These are phyloP conservation scores for Sclerotinia subarctica DNA, from an alignment of 2,329 filamentous ascomycete genomes.

Conservation along the genomic window DNA sequence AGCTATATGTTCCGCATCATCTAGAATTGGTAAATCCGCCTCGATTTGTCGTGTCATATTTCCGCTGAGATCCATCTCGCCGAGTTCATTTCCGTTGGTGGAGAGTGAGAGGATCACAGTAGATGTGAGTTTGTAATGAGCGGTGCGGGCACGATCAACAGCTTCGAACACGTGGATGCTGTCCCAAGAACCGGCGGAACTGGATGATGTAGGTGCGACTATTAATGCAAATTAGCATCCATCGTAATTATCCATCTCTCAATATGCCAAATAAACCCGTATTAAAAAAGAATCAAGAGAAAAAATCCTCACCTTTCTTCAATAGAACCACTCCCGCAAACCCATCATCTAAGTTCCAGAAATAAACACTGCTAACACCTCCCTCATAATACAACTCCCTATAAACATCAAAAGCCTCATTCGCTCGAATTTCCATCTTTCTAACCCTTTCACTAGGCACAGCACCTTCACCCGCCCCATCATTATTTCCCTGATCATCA, in stretches of 20 bases:
- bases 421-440: constrained; percentile 90
- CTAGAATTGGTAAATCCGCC: constrained; percentile 83
- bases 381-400: constrained; percentile 96
- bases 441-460: constrained; percentile 87
- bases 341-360: constrained; percentile 97
- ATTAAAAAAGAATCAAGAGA: background rate
- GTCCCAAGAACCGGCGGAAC: constrained; percentile 84
- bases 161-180: constrained; percentile 99
- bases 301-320: constrained; percentile 72
- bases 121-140: constrained; percentile 96
- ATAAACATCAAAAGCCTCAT: constrained; percentile 96
- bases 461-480: constrained; percentile 70
- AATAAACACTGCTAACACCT: constrained; percentile 91
- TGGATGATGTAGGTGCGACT: constrained; percentile 65
- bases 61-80: constrained; percentile 86
- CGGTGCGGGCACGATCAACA: constrained; percentile 83
- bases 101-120: constrained; percentile 92
- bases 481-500: constrained; percentile 49
- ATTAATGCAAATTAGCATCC: constrained; percentile 21
- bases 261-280: background rate
- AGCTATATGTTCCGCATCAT: constrained; percentile 88
- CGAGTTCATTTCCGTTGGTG: constrained; percentile 63
- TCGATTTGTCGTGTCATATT: constrained; percentile 99
- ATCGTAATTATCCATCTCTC: background rate
- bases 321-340: constrained; percentile 94